These are phyloP conservation scores for Neonectria faginata DNA, from an alignment of 2,329 filamentous ascomycete genomes.

Conservation along the genomic window DNA sequence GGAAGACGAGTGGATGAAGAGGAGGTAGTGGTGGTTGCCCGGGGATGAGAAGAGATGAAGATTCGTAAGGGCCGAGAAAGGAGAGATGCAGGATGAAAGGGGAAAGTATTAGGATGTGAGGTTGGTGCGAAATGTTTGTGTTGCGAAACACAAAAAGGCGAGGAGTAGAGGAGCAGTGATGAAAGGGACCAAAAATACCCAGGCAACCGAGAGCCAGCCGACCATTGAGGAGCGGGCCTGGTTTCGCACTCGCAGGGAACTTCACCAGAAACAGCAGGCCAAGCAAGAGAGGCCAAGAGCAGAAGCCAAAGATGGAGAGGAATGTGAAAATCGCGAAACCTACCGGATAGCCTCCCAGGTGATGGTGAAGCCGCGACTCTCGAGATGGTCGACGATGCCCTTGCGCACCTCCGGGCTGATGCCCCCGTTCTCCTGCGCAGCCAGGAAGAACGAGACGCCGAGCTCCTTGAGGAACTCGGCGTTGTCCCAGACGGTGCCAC, in stretches of 20 bases:
- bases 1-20: constrained; percentile 4
- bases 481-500: constrained; percentile 48
- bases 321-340: constrained; percentile 33
- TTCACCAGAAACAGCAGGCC: not conserved
- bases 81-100: constrained; percentile 11
- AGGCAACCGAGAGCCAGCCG: constrained; percentile 7
- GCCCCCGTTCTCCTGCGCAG: constrained; percentile 41
- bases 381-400: constrained; percentile 50
- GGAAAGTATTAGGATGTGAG: constrained; percentile 17
- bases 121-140: constrained; percentile 11
- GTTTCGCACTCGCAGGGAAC: not conserved
- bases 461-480: constrained; percentile 51
- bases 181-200: not conserved
- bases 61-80: constrained; percentile 15
- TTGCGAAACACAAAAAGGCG: constrained; percentile 1
- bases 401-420: constrained; percentile 48
- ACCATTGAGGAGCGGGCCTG: not conserved
- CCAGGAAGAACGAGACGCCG: constrained; percentile 49
- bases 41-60: not conserved
- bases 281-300: not conserved
- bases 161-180: constrained; percentile 3
- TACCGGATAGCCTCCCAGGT: constrained; percentile 61
- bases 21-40: constrained; percentile 18
- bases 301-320: constrained; percentile 7
- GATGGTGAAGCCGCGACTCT: constrained; percentile 49